These are phyloP conservation scores for Suillus subalutaceus DNA, from an alignment of 768 basidiomycete species.

Conservation along the genomic window DNA sequence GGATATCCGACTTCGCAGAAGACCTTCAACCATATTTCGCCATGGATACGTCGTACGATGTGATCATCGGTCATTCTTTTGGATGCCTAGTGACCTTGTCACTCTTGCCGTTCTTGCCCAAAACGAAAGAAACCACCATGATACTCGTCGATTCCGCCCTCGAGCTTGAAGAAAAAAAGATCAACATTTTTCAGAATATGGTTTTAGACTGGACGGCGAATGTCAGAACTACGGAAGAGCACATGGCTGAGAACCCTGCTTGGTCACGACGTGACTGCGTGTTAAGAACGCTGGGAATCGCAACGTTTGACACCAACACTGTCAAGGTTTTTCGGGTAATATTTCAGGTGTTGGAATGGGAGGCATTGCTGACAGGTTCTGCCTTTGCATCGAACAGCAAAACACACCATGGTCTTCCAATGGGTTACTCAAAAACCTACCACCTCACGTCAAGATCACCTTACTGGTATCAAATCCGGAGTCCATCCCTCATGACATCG, in stretches of 20 bases:
- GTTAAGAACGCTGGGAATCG: conserved; percentile 16
- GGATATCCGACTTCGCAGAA: background rate
- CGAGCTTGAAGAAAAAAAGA: background rate
- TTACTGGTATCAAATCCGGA: conserved; percentile 26
- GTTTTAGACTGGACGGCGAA: conserved; percentile 1
- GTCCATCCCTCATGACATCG: conserved; percentile 13
- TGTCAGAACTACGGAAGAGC: background rate
- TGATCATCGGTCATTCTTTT: conserved; percentile 25
- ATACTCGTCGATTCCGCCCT: conserved; percentile 20
- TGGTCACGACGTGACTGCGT: conserved; percentile 20
- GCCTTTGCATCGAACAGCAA: background rate
- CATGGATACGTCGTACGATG: conserved; percentile 14
- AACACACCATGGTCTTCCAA: conserved; percentile 25
- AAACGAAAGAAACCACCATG: conserved; percentile 12
- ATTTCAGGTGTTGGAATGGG: background rate
- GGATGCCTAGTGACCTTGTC: conserved; percentile 17
- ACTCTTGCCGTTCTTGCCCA: conserved; percentile 20
- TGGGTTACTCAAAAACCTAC: conserved; percentile 3
- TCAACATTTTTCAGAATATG: background rate
- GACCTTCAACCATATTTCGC: conserved; percentile 18
- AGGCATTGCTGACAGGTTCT: background rate
- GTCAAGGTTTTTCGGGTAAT: background rate
- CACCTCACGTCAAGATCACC: conserved; percentile 18
- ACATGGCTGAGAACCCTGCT: conserved; percentile 18
- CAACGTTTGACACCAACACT: conserved; percentile 3